Conservation (phyloP, 2,329 filamentous ascomycete genomes). For the Xylaria multiplex region DNA sequence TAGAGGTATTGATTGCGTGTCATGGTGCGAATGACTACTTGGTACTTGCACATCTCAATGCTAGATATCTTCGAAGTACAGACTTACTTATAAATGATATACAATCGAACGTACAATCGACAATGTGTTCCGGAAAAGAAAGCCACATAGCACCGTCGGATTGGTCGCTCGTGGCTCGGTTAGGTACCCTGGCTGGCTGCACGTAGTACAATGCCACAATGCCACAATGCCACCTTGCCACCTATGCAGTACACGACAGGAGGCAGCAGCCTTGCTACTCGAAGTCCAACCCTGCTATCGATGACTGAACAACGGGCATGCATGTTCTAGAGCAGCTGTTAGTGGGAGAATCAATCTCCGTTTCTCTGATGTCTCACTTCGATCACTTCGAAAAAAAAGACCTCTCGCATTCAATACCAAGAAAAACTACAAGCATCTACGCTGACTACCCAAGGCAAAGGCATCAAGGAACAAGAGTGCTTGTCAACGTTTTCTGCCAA, state of each 20-base stretch:
- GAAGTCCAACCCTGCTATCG: background rate
- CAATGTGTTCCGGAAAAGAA: background rate
- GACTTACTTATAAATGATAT: too few relatives aligned
- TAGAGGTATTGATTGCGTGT: background rate
- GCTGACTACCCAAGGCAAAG: background rate
- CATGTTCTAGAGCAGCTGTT: background rate
- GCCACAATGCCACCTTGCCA: background rate
- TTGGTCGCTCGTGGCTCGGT: slow-evolving; percentile 7
- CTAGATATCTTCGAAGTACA: too few relatives aligned
- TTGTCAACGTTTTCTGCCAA: too few relatives aligned
- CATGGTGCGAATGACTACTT: background rate
- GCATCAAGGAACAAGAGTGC: background rate
- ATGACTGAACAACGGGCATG: background rate
- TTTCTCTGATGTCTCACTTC: too few relatives aligned
- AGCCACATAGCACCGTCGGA: slow-evolving; percentile 23
- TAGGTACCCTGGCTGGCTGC: slow-evolving; percentile 4
- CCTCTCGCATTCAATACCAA: too few relatives aligned
- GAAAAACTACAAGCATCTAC: background rate
- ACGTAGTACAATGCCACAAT: background rate
- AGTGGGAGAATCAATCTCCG: background rate
- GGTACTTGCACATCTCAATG: too few relatives aligned
- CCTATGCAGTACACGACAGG: background rate
- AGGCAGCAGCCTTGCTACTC: background rate
- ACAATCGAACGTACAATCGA: too few relatives aligned
- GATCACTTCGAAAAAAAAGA: too few relatives aligned